Evolutionary conservation across 441 rosid genomes (phyloP).

Genomic region (Dalechampia spathulata): DNA sequence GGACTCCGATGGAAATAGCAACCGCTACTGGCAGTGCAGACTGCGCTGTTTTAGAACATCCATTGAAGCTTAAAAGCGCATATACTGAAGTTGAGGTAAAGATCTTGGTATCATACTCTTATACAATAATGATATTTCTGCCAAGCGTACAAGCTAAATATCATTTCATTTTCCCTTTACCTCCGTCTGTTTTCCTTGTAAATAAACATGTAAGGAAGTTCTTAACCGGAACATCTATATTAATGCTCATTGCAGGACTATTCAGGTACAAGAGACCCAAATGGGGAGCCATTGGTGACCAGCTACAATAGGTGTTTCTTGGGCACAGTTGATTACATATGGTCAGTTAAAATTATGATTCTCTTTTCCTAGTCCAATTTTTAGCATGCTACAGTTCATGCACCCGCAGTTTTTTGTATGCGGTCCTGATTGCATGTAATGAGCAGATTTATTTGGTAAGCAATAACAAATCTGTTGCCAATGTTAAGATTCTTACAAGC

Average conservation of each 20-base stretch:
- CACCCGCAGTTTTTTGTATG: background rate
- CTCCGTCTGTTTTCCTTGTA: slow-evolving; percentile 1
- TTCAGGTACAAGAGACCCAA: slow-evolving; percentile 62
- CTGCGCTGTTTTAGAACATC: slow-evolving; percentile 49
- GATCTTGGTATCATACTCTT: background rate
- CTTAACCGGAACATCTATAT: background rate
- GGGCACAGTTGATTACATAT: slow-evolving; percentile 97
- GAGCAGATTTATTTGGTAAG: background rate
- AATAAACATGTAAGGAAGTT: background rate
- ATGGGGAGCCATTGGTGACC: slow-evolving; percentile 81
- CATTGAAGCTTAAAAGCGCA: slow-evolving; percentile 65
- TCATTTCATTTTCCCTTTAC: background rate
- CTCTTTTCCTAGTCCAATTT: background rate
- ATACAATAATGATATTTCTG: background rate
- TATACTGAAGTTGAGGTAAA: slow-evolving; percentile 82
- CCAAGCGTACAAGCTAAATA: background rate
- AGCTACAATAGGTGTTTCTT: slow-evolving; percentile 85
- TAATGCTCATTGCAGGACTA: slow-evolving; percentile 40
- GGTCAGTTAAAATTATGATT: slow-evolving; percentile 34
- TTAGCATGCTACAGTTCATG: too few relatives aligned
- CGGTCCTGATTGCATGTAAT: background rate
- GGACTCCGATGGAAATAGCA: slow-evolving; percentile 84
- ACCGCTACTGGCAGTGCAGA: slow-evolving; percentile 72
- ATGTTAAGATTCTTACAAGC: too few relatives aligned
- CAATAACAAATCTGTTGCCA: too few relatives aligned